Conservation (phyloP, 257 asterid species). For the Paraleonurus japonicus region DNA sequence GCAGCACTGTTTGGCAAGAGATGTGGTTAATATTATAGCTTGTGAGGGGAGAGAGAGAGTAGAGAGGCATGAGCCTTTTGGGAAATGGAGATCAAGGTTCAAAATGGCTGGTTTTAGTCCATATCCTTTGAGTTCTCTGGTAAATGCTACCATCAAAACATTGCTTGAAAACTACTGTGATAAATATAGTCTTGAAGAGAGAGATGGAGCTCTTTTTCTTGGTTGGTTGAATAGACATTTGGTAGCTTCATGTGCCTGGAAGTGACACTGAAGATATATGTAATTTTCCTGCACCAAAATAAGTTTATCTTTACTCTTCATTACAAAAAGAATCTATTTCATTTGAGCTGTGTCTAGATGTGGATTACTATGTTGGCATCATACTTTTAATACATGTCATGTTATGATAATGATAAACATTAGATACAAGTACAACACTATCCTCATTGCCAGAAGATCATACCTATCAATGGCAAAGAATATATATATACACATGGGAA, state of each 20-base stretch:
- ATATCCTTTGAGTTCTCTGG: slow-evolving; percentile 62
- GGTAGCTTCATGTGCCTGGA: slow-evolving; percentile 94
- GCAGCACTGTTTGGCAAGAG: slow-evolving; percentile 84
- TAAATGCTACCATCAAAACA: slow-evolving; percentile 62
- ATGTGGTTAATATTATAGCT: slow-evolving; percentile 73
- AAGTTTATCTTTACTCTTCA: slow-evolving; percentile 14
- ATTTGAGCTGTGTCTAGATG: not conserved
- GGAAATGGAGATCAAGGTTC: slow-evolving; percentile 78
- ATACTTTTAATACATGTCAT: not conserved
- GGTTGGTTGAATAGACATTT: slow-evolving; percentile 93
- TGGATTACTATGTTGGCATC: not conserved
- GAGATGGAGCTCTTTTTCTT: slow-evolving; percentile 85
- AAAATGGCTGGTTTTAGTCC: slow-evolving; percentile 85
- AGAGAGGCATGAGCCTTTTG: slow-evolving; percentile 70
- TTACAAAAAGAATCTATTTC: not conserved
- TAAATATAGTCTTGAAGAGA: slow-evolving; percentile 67
- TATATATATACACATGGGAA: slow-evolving; percentile 8
- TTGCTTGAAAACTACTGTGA: slow-evolving; percentile 55
- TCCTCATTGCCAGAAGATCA: not conserved
- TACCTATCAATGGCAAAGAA: slow-evolving; percentile 8
- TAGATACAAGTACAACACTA: not conserved
- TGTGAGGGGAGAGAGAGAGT: slow-evolving; percentile 84
- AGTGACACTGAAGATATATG: slow-evolving; percentile 30
- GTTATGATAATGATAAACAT: too few species aligned
- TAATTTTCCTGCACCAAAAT: slow-evolving; percentile 12